Percentiles rank a stretch among this genome's conserved stretches.
Evolutionary conservation across 306 rosid genomes (phyloP).

Genomic region (Canavalia ensiformis): DNA sequence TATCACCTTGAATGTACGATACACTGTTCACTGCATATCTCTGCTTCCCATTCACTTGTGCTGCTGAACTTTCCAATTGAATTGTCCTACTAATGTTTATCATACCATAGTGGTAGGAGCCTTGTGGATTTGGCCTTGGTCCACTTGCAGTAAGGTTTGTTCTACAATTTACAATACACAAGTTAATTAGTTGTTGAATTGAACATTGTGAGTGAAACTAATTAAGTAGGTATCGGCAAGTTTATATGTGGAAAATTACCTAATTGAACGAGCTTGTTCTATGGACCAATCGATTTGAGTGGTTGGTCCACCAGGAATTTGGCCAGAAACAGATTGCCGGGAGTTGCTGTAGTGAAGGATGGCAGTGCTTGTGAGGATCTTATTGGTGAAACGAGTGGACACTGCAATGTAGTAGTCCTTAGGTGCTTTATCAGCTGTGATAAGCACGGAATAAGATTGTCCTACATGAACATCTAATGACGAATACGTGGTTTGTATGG

Average conservation of each 20-base stretch:
- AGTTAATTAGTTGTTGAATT: neutral
- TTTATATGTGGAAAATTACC: conserved; percentile 47
- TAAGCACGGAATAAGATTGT: conserved; percentile 85
- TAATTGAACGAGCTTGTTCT: conserved; percentile 82
- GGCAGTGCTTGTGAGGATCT: conserved; percentile 69
- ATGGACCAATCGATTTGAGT: conserved; percentile 77
- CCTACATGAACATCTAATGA: conserved; percentile 92
- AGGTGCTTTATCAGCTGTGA: conserved; percentile 88
- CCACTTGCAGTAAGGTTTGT: conserved; percentile 95
- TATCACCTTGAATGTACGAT: conserved; percentile 73
- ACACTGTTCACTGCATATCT: conserved; percentile 89
- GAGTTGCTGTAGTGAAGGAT: conserved; percentile 79
- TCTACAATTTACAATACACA: conserved; percentile 55
- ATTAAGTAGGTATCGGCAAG: neutral
- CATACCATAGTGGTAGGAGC: conserved; percentile 91
- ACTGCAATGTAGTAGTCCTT: conserved; percentile 73
- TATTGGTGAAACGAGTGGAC: conserved; percentile 73
- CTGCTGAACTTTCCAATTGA: conserved; percentile 71
- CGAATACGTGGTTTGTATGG: conserved; percentile 74
- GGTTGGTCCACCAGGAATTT: conserved; percentile 79
- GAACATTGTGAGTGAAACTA: neutral
- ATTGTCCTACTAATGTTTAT: conserved; percentile 78
- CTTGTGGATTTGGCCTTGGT: conserved; percentile 97
- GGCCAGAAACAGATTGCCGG: conserved; percentile 58
- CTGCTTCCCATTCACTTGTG: conserved; percentile 72